These are phyloP conservation scores for Agrostemma githago DNA, from an alignment of 148 eudicot genomes.

Conservation along the genomic window DNA sequence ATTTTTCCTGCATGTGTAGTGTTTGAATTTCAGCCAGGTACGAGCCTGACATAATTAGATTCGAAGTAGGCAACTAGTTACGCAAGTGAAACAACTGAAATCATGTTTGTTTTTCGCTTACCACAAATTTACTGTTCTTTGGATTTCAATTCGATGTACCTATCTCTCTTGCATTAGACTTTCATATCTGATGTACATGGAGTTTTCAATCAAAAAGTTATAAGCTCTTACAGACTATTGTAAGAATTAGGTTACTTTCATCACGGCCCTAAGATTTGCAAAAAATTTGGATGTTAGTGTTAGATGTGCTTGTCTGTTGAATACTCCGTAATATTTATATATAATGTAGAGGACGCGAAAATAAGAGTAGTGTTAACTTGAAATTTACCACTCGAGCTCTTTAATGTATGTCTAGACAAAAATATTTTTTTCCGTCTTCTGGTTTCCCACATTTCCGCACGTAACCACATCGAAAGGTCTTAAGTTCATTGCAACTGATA, in stretches of 20 bases:
- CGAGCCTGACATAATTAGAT: slow-evolving; percentile 81
- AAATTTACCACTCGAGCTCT: background rate
- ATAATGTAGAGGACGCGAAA: background rate
- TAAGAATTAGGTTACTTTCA: background rate
- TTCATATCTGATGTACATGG: background rate
- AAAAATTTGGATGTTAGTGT: background rate
- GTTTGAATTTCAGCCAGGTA: slow-evolving; percentile 45
- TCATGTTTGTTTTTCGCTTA: background rate
- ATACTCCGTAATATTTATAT: too few species aligned
- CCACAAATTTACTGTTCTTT: background rate
- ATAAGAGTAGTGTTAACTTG: background rate
- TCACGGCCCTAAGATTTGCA: background rate
- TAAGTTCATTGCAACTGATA: background rate
- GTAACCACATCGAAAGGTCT: background rate
- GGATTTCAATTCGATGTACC: background rate
- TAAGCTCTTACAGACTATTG: background rate
- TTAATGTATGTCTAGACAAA: background rate
- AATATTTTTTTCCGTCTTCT: background rate
- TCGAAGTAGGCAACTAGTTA: slow-evolving; percentile 43
- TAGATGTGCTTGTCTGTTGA: background rate
- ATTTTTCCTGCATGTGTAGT: too few species aligned
- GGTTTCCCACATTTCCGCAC: background rate
- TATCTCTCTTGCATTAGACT: background rate
- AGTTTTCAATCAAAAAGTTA: background rate
- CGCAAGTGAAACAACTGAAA: background rate